Base-by-base conservation (phyloP, 192 early-diverging fungal genomes). In the Mortierella hygrophila region DNA sequence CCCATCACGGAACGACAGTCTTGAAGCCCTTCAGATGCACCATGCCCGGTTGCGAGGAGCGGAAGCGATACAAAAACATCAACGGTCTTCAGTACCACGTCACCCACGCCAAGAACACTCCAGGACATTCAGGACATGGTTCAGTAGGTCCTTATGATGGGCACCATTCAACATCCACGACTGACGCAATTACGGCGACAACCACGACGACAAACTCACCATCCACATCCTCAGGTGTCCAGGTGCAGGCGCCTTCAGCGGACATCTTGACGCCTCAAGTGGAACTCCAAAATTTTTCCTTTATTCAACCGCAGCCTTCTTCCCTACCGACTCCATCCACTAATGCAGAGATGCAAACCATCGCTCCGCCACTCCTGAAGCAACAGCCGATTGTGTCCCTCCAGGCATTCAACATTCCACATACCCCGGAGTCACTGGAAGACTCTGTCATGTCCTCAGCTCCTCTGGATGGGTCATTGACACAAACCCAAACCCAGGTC, bases 31-130 rank as follows among this genome's bases (percentile, higher is more conserved):
- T 93, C 77, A 88, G 92, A 42, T 97, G 96, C 54, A 94, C 92
- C 1, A 93, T 94, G 90, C 76, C 90, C 2, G 93, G 90, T 10
- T 97, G 96, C 60, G 93, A 94, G 60, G 97, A 97, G 88, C 88
- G 90, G 40, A 94, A 94, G 74, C 88, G 89, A 29, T 97, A 97
- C 88, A 96, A 95, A 80, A 97, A 97, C 79, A 93, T 96, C 82
- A 96, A 95, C 70, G 96, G 96, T n/a, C 88, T 97, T 6, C 92
- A 94, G 81, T 96, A 96, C 78, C 95, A 96, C 68, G 90, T 95
- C 21, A 91, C 92, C 70, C 92, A 94, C 63, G 94, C 95, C 37
- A 86, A 86, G 57, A 86, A 81, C 63, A 77, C 84, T 9, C 77
- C 76, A 23, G 79, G 76, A 29, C 84, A 81, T 32, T 76, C 77